A percentile compares a stretch with the other conserved stretches of the same genome.
phyloP scores from a whole-genome alignment of 176 grass and related monocot species.

The Luzula sylvatica region DNA sequence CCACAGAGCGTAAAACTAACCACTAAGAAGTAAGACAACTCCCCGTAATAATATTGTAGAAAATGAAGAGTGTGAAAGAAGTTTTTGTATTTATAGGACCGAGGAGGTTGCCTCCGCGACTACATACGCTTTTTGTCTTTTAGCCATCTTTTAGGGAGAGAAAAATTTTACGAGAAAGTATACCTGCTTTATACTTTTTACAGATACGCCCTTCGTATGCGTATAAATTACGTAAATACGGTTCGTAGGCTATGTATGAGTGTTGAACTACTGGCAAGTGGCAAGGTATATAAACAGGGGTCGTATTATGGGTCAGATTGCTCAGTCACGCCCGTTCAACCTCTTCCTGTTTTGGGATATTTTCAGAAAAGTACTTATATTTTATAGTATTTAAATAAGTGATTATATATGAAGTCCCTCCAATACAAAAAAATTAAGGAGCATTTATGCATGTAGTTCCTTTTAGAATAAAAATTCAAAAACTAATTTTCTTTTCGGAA shows the following conservation, averaged over 20 bases:
- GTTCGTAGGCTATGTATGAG: neutral
- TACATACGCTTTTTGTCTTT: conserved; percentile 10
- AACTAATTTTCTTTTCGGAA: too few relatives aligned
- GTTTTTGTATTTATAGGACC: neutral
- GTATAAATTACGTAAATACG: neutral
- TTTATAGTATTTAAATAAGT: too few relatives aligned
- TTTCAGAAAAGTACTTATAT: too few relatives aligned
- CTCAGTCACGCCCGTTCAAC: neutral
- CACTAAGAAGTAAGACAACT: neutral
- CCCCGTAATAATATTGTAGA: neutral
- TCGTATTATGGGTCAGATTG: conserved; percentile 4
- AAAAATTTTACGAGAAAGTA: conserved; percentile 13
- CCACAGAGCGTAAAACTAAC: neutral
- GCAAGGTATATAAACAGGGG: too few relatives aligned
- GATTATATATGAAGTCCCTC: too few relatives aligned
- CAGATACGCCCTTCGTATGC: neutral
- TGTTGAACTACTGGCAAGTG: conserved; percentile 4
- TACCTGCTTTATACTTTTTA: neutral
- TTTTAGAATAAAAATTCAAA: too few relatives aligned
- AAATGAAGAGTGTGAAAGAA: conserved; percentile 7
- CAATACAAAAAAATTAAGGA: too few relatives aligned
- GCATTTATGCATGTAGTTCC: too few relatives aligned
- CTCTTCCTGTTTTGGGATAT: too few relatives aligned
- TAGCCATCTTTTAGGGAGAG: conserved; percentile 16
- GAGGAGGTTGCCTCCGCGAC: neutral